Evolutionary conservation across 192 early-diverging fungal species (phyloP).

Genomic region (Entomortierella beljakovae): DNA sequence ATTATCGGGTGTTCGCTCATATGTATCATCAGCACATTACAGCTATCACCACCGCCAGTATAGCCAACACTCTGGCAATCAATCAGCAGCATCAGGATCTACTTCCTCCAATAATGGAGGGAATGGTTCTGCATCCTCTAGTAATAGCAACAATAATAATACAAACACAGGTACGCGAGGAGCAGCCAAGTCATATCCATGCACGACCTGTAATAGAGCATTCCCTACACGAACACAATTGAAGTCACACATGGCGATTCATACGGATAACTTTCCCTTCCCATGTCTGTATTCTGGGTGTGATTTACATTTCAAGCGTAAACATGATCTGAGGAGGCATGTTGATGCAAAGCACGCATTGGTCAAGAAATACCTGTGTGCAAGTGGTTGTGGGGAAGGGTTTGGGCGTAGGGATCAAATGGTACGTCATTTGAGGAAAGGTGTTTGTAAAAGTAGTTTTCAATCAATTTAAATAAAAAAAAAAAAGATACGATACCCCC

Average conservation of each 20-base stretch:
- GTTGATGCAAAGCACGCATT: conserved; percentile 54
- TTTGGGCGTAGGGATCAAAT: conserved; percentile 54
- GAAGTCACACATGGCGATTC: conserved; percentile 55
- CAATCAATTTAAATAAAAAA: neutral
- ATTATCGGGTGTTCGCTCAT: neutral
- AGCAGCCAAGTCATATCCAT: conserved; percentile 35
- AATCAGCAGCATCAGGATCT: neutral
- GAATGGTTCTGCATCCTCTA: neutral
- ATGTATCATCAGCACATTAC: conserved; percentile 3
- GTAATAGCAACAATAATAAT: neutral
- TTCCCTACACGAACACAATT: conserved; percentile 55
- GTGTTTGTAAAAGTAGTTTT: conserved; percentile 16
- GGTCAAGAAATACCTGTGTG: conserved; percentile 50
- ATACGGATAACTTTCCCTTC: conserved; percentile 53
- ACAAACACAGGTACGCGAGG: neutral
- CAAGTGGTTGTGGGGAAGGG: conserved; percentile 46
- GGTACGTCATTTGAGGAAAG: conserved; percentile 37
- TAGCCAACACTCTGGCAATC: neutral
- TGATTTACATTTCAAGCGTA: conserved; percentile 53
- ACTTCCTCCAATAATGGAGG: neutral
- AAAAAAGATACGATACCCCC: neutral
- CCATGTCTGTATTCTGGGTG: conserved; percentile 47
- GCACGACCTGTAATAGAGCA: conserved; percentile 42
- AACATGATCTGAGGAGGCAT: conserved; percentile 58
- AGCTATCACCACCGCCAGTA: conserved; percentile 1